phyloP scores from a whole-genome alignment of 345 rosid species.

The Arabidopsis arenosa region DNA sequence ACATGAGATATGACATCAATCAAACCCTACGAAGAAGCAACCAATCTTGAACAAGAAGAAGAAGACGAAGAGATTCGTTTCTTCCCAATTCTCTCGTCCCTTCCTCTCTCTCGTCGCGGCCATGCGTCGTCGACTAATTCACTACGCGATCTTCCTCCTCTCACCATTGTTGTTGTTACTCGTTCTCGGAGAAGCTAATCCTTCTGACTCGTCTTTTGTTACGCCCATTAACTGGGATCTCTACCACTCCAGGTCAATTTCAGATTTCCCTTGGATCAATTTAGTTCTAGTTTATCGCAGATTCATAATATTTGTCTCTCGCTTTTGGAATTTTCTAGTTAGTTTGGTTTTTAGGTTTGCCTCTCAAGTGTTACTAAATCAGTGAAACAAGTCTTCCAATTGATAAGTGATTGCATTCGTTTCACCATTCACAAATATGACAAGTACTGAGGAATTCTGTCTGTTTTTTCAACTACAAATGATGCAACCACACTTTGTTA shows the following conservation, averaged over 20 bases:
- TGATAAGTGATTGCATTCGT: not conserved
- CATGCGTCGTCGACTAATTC: constrained; percentile 33
- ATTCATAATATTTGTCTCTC: not conserved
- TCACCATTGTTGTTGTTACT: constrained; percentile 20
- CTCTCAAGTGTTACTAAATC: not conserved
- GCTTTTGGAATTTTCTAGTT: not conserved
- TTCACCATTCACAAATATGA: not conserved
- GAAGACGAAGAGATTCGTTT: constrained; percentile 15
- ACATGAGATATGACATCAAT: constrained; percentile 36
- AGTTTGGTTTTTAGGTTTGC: not conserved
- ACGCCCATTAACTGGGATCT: constrained; percentile 83
- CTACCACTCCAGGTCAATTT: constrained; percentile 70
- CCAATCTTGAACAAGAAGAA: not conserved
- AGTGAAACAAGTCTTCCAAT: too few relatives aligned
- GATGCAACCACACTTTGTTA: not conserved
- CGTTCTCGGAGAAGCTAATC: constrained; percentile 38
- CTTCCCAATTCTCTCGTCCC: constrained; percentile 28
- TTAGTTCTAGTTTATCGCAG: not conserved
- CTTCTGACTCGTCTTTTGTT: constrained; percentile 42
- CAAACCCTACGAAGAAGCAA: constrained; percentile 2
- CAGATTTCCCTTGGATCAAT: not conserved
- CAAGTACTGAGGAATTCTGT: not conserved
- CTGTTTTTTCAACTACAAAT: not conserved
- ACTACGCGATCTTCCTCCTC: constrained; percentile 32
- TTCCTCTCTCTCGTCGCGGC: constrained; percentile 35